A percentile compares a stretch with the other conserved stretches of the same genome.
Conservation (phyloP, 176 grass and related monocot genomes). For the barley (Hordeum vulgare) region DNA sequence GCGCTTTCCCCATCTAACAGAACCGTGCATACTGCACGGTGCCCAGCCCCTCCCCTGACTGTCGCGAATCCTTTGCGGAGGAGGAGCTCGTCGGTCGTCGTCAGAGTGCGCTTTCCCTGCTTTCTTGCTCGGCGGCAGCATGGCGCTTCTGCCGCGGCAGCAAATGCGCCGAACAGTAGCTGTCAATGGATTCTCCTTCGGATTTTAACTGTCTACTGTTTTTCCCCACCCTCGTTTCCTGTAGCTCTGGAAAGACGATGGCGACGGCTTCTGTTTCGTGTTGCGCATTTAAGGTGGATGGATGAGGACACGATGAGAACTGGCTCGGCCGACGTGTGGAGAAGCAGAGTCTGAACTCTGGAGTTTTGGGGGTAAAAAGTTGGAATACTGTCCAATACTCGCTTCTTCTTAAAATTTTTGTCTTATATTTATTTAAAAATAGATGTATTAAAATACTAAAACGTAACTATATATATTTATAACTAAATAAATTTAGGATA, state of each 20-base stretch:
- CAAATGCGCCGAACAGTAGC: slow-evolving; percentile 18
- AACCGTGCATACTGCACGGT: slow-evolving; percentile 20
- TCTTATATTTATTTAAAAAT: too few relatives aligned
- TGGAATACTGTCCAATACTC: too few relatives aligned
- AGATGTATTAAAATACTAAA: too few relatives aligned
- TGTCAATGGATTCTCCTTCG: slow-evolving; percentile 41
- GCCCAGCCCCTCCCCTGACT: background rate
- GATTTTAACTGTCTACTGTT: slow-evolving; percentile 38
- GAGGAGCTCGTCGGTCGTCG: background rate
- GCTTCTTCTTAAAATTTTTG: too few relatives aligned
- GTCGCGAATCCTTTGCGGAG: slow-evolving; percentile 20
- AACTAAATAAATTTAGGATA: too few relatives aligned
- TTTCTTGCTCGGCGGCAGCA: slow-evolving; percentile 3
- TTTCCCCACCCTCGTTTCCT: background rate
- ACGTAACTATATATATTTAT: too few relatives aligned
- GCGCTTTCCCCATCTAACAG: slow-evolving; percentile 46
- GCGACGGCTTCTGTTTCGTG: background rate
- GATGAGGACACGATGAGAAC: background rate
- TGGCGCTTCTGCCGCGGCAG: background rate
- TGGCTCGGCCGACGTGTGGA: background rate
- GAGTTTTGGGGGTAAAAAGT: background rate
- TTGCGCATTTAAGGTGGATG: slow-evolving; percentile 12
- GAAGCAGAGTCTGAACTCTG: background rate
- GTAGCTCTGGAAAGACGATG: background rate
- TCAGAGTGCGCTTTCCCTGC: background rate